Conservation (phyloP, 257 asterid genomes). For the Solanum pimpinellifolium region DNA sequence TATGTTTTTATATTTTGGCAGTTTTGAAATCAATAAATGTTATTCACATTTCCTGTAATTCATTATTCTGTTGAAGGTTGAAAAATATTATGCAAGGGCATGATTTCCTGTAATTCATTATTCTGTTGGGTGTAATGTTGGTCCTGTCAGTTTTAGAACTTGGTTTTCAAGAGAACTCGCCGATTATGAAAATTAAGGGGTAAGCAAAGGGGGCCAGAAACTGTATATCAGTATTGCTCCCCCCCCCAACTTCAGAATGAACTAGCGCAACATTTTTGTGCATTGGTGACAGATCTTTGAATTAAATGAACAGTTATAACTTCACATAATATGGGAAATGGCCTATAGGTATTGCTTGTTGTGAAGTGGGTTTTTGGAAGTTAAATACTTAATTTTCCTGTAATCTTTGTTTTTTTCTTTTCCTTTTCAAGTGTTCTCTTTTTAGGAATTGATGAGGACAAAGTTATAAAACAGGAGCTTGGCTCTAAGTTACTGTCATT, state of each 20-base stretch:
- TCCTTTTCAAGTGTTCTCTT: neutral
- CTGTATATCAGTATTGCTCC: neutral
- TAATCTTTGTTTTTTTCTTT: neutral
- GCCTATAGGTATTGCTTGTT: neutral
- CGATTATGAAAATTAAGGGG: neutral
- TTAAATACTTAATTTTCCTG: neutral
- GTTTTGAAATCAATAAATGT: neutral
- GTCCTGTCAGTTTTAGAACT: neutral
- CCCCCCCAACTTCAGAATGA: neutral
- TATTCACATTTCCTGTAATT: neutral
- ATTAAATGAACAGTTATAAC: neutral
- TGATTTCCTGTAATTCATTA: neutral
- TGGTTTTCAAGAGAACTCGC: neutral
- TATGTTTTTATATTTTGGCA: neutral
- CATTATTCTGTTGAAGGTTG: neutral
- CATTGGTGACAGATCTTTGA: neutral
- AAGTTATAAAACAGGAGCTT: neutral
- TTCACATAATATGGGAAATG: neutral
- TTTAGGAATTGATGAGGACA: neutral
- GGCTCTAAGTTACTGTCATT: neutral
- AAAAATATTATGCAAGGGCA: neutral
- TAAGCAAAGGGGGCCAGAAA: neutral
- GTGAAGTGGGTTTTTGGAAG: neutral
- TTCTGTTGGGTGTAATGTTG: neutral
- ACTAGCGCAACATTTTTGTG: neutral